phyloP scores from a whole-genome alignment of 345 rosid species.

The Laguncularia racemosa region DNA sequence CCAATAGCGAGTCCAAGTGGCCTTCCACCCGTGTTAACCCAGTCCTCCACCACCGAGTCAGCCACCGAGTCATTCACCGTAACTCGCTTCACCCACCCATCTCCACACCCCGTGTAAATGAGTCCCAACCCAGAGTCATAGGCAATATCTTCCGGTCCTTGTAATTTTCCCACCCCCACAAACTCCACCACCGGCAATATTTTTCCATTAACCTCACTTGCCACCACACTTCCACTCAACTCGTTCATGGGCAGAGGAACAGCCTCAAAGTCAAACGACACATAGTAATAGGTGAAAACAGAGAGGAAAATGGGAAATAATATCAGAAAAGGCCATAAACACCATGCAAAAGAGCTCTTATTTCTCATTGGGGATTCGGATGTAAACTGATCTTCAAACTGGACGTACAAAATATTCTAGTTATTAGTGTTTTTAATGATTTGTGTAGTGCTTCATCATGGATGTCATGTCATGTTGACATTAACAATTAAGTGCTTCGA shows the following conservation, averaged over 20 bases:
- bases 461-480: too few relatives aligned
- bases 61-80: slow-evolving; percentile 12
- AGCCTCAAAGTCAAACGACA: slow-evolving; percentile 14
- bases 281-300: slow-evolving; percentile 5
- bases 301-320: slow-evolving; percentile 11
- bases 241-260: slow-evolving; percentile 13
- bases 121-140: background rate
- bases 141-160: slow-evolving; percentile 19
- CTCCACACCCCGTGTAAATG: slow-evolving; percentile 18
- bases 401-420: too few relatives aligned
- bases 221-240: slow-evolving; percentile 5
- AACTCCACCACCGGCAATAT: slow-evolving; percentile 16
- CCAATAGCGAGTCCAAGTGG: slow-evolving; percentile 75
- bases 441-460: too few relatives aligned
- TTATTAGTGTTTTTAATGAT: too few relatives aligned
- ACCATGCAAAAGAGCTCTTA: background rate
- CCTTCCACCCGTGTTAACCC: slow-evolving; percentile 76
- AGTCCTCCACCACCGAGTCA: slow-evolving; percentile 28
- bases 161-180: slow-evolving; percentile 14
- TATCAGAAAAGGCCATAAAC: background rate
- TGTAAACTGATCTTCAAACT: too few relatives aligned
- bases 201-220: slow-evolving; percentile 7
- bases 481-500: too few relatives aligned
- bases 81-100: slow-evolving; percentile 88
- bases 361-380: too few relatives aligned